A percentile compares a stretch with the other conserved stretches of the same genome.
Evolutionary conservation across 495 filamentous ascomycete species (phyloP).

Genomic region (Pseudotulostoma volvatum): DNA sequence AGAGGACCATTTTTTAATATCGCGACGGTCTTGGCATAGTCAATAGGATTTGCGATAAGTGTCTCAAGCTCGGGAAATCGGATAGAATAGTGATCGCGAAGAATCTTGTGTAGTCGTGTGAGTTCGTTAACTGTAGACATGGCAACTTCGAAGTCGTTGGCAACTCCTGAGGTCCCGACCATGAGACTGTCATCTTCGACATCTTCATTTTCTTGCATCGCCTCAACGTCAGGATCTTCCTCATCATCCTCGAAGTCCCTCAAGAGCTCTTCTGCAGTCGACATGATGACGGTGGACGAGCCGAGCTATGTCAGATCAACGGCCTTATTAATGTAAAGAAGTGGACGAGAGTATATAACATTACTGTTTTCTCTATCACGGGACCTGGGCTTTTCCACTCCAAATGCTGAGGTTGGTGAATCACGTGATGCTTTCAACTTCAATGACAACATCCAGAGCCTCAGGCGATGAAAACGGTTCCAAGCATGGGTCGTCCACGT

Average conservation of each 20-base stretch:
- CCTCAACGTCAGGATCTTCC: slow-evolving; percentile 7
- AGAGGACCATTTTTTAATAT: slow-evolving; percentile 88
- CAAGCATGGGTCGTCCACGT: too few relatives aligned
- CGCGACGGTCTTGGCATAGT: slow-evolving; percentile 90
- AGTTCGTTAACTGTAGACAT: slow-evolving; percentile 85
- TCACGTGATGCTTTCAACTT: too few relatives aligned
- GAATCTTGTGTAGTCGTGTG: slow-evolving; percentile 83
- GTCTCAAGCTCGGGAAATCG: slow-evolving; percentile 95
- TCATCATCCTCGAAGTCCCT: slow-evolving; percentile 30
- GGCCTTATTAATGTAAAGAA: too few relatives aligned
- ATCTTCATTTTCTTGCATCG: slow-evolving; percentile 13
- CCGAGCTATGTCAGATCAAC: too few relatives aligned
- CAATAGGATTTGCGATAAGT: slow-evolving; percentile 75
- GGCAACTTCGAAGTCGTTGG: slow-evolving; percentile 87
- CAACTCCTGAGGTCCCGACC: too few relatives aligned
- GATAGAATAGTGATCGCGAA: slow-evolving; percentile 86
- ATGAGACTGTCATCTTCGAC: slow-evolving; percentile 11
- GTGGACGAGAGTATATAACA: too few relatives aligned
- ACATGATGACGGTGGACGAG: slow-evolving; percentile 18
- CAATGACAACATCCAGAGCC: too few relatives aligned
- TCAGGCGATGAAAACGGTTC: too few relatives aligned
- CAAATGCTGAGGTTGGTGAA: too few relatives aligned
- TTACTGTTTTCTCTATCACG: too few relatives aligned
- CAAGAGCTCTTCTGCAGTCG: slow-evolving; percentile 29
- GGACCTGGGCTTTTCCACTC: too few relatives aligned